Percentiles rank a stretch among this genome's conserved stretches.
Conservation (phyloP, 2,329 filamentous ascomycete genomes). For the Keithomyces neogunnii region DNA sequence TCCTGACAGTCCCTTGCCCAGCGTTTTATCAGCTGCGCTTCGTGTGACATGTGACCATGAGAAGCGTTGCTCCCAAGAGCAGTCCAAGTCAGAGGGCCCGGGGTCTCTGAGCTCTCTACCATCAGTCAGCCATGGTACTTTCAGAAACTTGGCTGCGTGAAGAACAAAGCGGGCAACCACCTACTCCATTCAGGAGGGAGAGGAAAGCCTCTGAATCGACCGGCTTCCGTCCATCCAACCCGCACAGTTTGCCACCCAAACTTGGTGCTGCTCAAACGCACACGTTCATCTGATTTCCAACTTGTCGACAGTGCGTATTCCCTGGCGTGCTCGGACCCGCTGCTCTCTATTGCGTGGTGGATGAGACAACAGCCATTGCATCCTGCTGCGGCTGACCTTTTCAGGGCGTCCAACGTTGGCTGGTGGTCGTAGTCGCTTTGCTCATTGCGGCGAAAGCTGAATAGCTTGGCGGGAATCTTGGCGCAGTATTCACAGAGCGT, state of each 20-base stretch:
- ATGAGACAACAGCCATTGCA: background rate
- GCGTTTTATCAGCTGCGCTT: background rate
- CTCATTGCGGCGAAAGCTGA: background rate
- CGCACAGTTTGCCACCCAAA: slow-evolving; percentile 2
- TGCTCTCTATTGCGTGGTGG: background rate
- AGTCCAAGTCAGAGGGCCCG: background rate
- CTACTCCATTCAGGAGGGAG: slow-evolving; percentile 1
- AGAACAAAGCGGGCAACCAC: too few relatives aligned
- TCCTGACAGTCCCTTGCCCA: background rate
- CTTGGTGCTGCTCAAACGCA: slow-evolving; percentile 2
- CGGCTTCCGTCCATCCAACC: background rate
- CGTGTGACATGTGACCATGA: background rate
- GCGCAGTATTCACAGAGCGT: background rate
- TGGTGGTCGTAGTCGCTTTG: slow-evolving; percentile 1
- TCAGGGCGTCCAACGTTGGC: background rate
- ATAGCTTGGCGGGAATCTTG: background rate
- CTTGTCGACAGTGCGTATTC: background rate
- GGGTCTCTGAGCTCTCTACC: background rate
- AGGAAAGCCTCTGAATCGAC: background rate
- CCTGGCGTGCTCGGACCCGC: background rate
- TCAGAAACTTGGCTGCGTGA: too few relatives aligned
- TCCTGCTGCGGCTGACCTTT: background rate
- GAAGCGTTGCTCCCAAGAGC: background rate
- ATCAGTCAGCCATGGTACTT: background rate
- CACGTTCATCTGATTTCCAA: background rate